Base-by-base conservation (phyloP, 1,284 basidiomycete species). In the Ustilago sp. region DNA sequence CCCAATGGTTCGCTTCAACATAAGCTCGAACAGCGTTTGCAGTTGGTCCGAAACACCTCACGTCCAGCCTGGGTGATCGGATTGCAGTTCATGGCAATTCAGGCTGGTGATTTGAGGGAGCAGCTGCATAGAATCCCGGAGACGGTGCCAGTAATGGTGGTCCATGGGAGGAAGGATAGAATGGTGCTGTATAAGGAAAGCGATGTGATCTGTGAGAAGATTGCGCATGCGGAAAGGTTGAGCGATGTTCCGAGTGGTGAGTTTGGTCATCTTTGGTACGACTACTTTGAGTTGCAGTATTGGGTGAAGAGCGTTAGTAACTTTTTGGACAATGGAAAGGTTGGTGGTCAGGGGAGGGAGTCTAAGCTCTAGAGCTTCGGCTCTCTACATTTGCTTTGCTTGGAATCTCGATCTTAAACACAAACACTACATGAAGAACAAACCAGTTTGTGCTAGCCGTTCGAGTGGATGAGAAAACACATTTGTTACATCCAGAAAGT, bases 101-200 rank as follows among this genome's bases (percentile, higher is more conserved):
- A 68, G n/a, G 32, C 31, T 7, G 63, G 50, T 11, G 74, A 80
- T 31, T 50, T 74, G 17, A 52, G 78, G 6, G 38, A 68, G 7
- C 64, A 65, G 1, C 70, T 85, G 8, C 39, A 62, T 15, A 53
- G 61, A 13, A 71, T 81, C 8, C 81, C 80, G 8, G 1, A 48
- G 8, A 39, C 39, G 0, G 11, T 80, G 2, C 72, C 63, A 36
- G 65, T 83, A 5, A 66, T 80, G 48, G 52, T 83, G 34, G 73
- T 83, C 28, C 82, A 85, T 50, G 84, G 84, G 1, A 50, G 63
- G 32, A 41, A 53, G 15, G 84, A 85, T 45, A 62, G 80, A 15
- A 83, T 85, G 83, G 83, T 85, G 1, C 48, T 51, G 19, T 83
- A 76, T 38, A 32, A 28, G 36, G 83, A 85, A 66, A 76, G 75